Evolutionary conservation across 345 rosid genomes (phyloP), one percentile per base, ranked within the genome.

Genomic region (Raphanus raphanistrum): DNA sequence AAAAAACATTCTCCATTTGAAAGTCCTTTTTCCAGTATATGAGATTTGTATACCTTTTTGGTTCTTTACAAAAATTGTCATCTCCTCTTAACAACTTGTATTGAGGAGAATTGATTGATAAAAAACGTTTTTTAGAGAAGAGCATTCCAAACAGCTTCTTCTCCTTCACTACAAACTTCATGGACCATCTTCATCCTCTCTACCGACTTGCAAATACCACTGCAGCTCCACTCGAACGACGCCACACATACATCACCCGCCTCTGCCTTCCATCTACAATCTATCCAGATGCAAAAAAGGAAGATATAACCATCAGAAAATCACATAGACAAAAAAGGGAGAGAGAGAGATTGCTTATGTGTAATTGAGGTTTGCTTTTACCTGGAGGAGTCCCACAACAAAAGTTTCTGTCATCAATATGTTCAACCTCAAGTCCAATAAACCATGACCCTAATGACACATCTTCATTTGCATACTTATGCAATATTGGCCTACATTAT

Each of bases 321-420:
- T 66, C 36, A 60, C 21, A 60, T 32, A 32, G 48, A 41, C 15
- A 4, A 28, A 4, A 28, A 7, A 32, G 43, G 8, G 3, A 50
- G 27, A 17, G 3, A 2, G 32, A 16, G 33, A 28, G 38, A 21
- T 31, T 45, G 43, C 32, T 54, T 38, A 21, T 48, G 63, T 38
- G 55, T 48, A 0, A 48, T 67, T 27, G 45, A 55, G 33, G 33
- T 55, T 11, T 43, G 33, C 38, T 55, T 11, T 48, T 88, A 95
- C 98, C 97, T 82, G 99, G 97, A 79, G 98, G 97, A 77, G 99
- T 95, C 11, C 96, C 93, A 67, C 98, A 95, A 80, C 99, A 91
- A 89, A 93, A 88, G 75, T 82, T 90, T 27, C 84, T 87, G 82
- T 93, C 97, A 80, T 95, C 93, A 13, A 91, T 85, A 85, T 93